Conservation (phyloP, 257 asterid species). For the Nicotiana tomentosiformis region DNA sequence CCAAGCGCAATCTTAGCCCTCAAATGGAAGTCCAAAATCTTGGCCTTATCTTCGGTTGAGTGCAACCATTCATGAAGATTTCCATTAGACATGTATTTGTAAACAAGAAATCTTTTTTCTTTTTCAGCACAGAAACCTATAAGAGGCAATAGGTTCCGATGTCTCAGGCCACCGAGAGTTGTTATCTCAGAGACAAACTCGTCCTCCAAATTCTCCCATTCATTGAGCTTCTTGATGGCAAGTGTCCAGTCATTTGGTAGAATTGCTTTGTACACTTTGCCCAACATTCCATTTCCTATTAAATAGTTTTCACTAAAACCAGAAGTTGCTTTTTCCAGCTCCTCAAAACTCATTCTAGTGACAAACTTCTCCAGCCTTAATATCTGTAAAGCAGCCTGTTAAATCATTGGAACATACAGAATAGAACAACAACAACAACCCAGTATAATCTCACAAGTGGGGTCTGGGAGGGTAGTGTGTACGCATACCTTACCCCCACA, state of each 20-base stretch:
- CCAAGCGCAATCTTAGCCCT: slow-evolving; percentile 2
- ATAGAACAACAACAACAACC: no score
- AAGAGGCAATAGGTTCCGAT: slow-evolving; percentile 16
- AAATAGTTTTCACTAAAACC: slow-evolving; percentile 12
- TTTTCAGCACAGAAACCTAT: slow-evolving; percentile 16
- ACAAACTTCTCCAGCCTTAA: slow-evolving; percentile 19
- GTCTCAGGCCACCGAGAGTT: slow-evolving; percentile 19
- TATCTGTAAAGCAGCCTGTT: neutral
- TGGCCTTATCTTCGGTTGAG: neutral
- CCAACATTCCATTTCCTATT: slow-evolving; percentile 13
- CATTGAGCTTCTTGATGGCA: slow-evolving; percentile 11
- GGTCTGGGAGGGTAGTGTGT: no score
- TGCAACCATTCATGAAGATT: slow-evolving; percentile 22
- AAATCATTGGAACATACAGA: neutral
- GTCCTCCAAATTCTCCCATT: neutral
- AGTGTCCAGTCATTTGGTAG: slow-evolving; percentile 13
- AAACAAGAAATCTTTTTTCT: slow-evolving; percentile 3
- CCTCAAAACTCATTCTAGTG: slow-evolving; percentile 12
- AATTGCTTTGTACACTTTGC: slow-evolving; percentile 16
- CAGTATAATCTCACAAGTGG: no score
- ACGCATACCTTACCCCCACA: no score
- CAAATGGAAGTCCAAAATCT: no score
- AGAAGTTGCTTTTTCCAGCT: slow-evolving; percentile 14
- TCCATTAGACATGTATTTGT: slow-evolving; percentile 27
- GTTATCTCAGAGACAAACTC: slow-evolving; percentile 14